Conservation (phyloP, 345 rosid species). For the Cardamine occulta region DNA sequence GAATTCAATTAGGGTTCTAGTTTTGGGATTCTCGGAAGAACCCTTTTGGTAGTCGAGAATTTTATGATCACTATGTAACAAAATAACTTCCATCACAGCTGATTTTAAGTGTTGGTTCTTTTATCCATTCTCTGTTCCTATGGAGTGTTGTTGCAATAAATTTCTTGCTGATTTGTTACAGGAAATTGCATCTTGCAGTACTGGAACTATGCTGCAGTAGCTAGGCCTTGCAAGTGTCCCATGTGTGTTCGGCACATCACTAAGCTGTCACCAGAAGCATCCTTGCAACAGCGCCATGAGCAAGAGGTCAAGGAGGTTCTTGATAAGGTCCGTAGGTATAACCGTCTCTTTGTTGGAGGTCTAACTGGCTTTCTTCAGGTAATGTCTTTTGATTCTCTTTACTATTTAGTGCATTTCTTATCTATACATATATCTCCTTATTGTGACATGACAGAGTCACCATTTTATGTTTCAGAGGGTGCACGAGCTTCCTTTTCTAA, state of each 20-base stretch:
- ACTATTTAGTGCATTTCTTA: conserved; percentile 8
- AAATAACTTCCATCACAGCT: background rate
- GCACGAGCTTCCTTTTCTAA: conserved; percentile 61
- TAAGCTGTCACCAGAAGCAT: conserved; percentile 61
- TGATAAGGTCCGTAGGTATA: conserved; percentile 63
- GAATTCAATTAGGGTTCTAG: conserved; percentile 27
- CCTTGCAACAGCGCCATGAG: conserved; percentile 56
- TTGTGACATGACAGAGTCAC: conserved; percentile 22
- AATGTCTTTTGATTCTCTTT: conserved; percentile 1
- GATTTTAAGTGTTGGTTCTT: background rate
- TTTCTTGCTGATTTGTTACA: conserved; percentile 37
- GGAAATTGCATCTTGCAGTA: conserved; percentile 82
- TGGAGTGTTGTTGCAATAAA: background rate
- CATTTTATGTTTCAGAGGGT: conserved; percentile 58
- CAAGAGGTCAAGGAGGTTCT: conserved; percentile 63
- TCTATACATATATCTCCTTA: background rate
- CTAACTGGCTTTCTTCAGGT: conserved; percentile 69
- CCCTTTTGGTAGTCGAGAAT: background rate
- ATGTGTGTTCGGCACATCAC: conserved; percentile 69
- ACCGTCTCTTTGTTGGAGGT: conserved; percentile 78
- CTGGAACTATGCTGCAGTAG: conserved; percentile 80
- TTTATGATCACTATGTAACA: background rate
- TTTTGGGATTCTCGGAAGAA: background rate
- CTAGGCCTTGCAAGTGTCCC: conserved; percentile 89
- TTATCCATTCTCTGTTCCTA: background rate